Base-by-base conservation (phyloP, 2,329 filamentous ascomycete genomes). In the Ascochyta rabiei region DNA sequence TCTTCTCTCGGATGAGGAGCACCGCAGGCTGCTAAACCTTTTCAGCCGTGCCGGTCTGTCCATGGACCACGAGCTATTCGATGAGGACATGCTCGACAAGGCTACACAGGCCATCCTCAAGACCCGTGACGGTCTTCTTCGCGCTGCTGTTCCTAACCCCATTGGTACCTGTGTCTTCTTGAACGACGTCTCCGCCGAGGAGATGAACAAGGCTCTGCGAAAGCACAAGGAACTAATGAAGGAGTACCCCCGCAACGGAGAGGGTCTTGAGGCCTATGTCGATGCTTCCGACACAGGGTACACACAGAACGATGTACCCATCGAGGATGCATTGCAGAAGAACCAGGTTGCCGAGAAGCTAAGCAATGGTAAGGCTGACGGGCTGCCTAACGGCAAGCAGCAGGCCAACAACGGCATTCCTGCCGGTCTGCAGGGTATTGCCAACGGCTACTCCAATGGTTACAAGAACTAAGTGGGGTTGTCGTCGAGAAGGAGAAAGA, bases 41-140 rank as follows among this genome's bases (percentile, higher is more conserved):
- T 90, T 90, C 74, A 89, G 87, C 0, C 81, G 86, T 39, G 86
- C 86, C 6, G 88, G 88, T 18, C 80, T 90, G 0, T 86, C 86
- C 18, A 89, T 90, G 80, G 88, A 90, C 56, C 87, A 90, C 65
- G 79, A 82, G 6, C 78, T 87, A 33, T 90, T 90, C 66, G 82
- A 89, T 62, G 85, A 86, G 48, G 79, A 83, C 0, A 80, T 89
- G 23, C 81, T 90, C 9, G 84, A 86, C 46, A 84, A 84, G 64
- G 88, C 81, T 2, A 90, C 87, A 1, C 77, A 83, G 13, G 88
- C 88, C 12, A 90, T 90, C 58, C 76, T 90, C 44, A 88, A 87
- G 77, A 90, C 88, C 0, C 81, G 88, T 12, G 88, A 90, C 59
- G 88, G 88, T 30, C 79, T 84, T 66, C 79, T 90, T 9, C 82